phyloP scores from a whole-genome alignment of 2,329 filamentous ascomycete species.

The Allantophomopsis cytisporea region DNA sequence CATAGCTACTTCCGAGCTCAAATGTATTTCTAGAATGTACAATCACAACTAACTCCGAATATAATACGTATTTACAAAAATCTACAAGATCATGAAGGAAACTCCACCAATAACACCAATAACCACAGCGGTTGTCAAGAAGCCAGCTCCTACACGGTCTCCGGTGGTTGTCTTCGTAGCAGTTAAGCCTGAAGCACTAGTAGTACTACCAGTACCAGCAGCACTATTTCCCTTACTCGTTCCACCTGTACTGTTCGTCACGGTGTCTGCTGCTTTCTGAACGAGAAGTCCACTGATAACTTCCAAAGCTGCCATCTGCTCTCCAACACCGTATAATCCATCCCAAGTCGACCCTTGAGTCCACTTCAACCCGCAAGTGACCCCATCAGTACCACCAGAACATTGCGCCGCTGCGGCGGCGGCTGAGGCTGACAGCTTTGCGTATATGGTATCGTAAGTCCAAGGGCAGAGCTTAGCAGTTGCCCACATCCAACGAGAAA shows the following conservation, averaged over 20 bases:
- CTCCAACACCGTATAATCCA: constrained; percentile 47
- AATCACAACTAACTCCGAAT: no score
- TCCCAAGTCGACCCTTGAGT: constrained; percentile 39
- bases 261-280: constrained; percentile 20
- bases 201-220: constrained; percentile 7
- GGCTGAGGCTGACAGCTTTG: constrained; percentile 39
- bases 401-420: constrained; percentile 42
- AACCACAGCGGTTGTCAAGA: constrained; percentile 43
- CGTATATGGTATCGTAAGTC: constrained; percentile 37
- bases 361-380: constrained; percentile 49
- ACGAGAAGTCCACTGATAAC: constrained; percentile 44
- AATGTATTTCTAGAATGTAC: no score
- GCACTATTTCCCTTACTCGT: constrained; percentile 29
- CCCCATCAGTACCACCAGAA: constrained; percentile 38
- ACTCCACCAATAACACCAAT: constrained; percentile 38
- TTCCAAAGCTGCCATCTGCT: constrained; percentile 59
- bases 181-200: neutral
- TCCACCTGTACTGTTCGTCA: constrained; percentile 40
- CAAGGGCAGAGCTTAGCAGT: constrained; percentile 51
- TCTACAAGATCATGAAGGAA: constrained; percentile 29
- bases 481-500: constrained; percentile 44
- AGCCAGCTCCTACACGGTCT: constrained; percentile 55
- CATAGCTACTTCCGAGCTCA: no score
- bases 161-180: constrained; percentile 23
- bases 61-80: neutral